A percentile compares a stretch with the other conserved stretches of the same genome.
These are phyloP conservation scores for Phialophora verrucosa DNA, from an alignment of 2,329 filamentous ascomycete genomes.

Conservation along the genomic window DNA sequence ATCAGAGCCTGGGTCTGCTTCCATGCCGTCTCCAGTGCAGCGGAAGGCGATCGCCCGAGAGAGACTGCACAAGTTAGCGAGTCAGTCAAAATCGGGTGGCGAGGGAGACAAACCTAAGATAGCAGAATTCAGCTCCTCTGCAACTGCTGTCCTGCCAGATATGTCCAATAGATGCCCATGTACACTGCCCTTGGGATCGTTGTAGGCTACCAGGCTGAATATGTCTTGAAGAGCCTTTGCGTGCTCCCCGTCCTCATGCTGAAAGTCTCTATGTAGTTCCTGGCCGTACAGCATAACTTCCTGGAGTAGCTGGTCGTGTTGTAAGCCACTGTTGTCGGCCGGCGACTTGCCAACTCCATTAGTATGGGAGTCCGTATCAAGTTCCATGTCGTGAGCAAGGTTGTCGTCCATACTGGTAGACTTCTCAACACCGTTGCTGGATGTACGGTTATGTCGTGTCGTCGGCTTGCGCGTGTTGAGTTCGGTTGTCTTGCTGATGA, in stretches of 20 bases:
- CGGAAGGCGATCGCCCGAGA: conserved; percentile 84
- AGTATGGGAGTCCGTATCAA: conserved; percentile 48
- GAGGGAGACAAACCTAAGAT: conserved; percentile 73
- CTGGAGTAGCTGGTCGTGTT: conserved; percentile 62
- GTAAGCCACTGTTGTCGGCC: conserved; percentile 42
- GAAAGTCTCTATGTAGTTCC: conserved; percentile 77
- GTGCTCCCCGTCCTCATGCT: conserved; percentile 72
- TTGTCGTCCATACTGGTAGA: conserved; percentile 43
- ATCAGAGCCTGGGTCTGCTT: conserved; percentile 86
- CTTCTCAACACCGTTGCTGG: conserved; percentile 50
- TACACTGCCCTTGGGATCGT: conserved; percentile 76
- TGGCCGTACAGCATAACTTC: conserved; percentile 81
- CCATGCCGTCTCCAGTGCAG: conserved; percentile 82
- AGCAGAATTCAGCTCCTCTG: conserved; percentile 91
- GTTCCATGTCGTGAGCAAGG: conserved; percentile 62
- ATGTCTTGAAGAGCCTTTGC: conserved; percentile 79
- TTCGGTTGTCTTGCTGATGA: conserved; percentile 79
- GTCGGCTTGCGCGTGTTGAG: conserved; percentile 58
- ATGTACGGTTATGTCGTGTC: conserved; percentile 42
- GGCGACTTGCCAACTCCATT: conserved; percentile 43
- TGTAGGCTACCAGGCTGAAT: conserved; percentile 85
- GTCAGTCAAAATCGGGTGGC: neutral
- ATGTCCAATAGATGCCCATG: conserved; percentile 79
- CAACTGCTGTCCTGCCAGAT: conserved; percentile 75
- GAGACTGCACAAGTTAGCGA: conserved; percentile 65